Evolutionary conservation across 2,329 filamentous ascomycete genomes (phyloP).

Genomic region (Trichoderma harzianum): DNA sequence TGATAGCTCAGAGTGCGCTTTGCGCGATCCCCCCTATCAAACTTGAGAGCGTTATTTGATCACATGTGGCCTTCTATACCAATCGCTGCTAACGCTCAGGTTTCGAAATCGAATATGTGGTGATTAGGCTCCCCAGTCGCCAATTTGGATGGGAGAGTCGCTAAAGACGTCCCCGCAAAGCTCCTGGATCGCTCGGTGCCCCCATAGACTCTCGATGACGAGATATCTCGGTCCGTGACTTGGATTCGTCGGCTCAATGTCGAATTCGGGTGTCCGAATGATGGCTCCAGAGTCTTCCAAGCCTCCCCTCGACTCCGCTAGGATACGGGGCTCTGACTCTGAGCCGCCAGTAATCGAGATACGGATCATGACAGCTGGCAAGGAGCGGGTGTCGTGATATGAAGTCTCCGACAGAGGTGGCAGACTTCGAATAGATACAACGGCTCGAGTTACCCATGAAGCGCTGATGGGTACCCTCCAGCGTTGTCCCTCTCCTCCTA

Average conservation of each 20-base stretch:
- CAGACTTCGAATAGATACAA: conserved; percentile 32
- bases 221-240: conserved; percentile 66
- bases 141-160: conserved; percentile 44
- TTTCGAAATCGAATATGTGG: too few relatives aligned
- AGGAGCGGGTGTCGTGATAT: conserved; percentile 22
- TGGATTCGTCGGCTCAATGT: conserved; percentile 64
- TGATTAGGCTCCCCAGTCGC: conserved; percentile 39
- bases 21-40: too few relatives aligned
- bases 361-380: conserved; percentile 58
- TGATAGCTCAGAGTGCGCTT: neutral
- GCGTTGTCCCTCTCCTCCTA: conserved; percentile 41
- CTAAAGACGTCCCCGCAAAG: conserved; percentile 54
- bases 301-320: conserved; percentile 68
- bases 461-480: conserved; percentile 40
- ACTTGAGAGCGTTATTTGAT: too few relatives aligned
- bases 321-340: conserved; percentile 61
- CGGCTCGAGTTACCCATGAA: conserved; percentile 56
- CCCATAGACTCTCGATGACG: conserved; percentile 76
- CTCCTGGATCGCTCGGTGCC: conserved; percentile 37
- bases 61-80: too few relatives aligned
- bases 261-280: conserved; percentile 69
- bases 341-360: conserved; percentile 70
- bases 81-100: too few relatives aligned
- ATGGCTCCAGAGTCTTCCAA: conserved; percentile 66
- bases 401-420: conserved; percentile 23